phyloP scores from a whole-genome alignment of 768 basidiomycete genomes.

The Boletus insuetus region DNA sequence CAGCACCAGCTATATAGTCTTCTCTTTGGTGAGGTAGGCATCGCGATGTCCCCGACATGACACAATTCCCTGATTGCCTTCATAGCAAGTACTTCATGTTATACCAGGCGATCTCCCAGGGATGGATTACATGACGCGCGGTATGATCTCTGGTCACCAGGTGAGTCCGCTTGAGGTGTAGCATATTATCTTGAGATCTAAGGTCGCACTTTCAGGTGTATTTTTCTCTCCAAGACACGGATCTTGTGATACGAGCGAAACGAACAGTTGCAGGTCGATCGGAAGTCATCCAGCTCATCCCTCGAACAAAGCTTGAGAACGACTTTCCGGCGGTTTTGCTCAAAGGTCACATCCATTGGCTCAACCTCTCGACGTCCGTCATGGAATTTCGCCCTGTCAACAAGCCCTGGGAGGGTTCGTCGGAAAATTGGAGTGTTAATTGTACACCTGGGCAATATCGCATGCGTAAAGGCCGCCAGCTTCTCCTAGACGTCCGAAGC shows the following conservation, averaged over 20 bases:
- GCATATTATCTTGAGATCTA: background rate
- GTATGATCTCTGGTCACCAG: conserved; percentile 15
- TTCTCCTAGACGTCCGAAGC: conserved; percentile 31
- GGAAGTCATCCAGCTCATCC: conserved; percentile 21
- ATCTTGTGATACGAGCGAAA: conserved; percentile 23
- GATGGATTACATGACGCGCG: conserved; percentile 23
- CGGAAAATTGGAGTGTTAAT: conserved; percentile 26
- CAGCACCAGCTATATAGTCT: conserved; percentile 14
- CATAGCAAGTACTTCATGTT: conserved; percentile 11
- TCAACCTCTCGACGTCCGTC: conserved; percentile 19
- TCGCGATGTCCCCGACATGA: no score
- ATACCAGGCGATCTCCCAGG: conserved; percentile 19
- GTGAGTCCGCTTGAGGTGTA: conserved; percentile 3
- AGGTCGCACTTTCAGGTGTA: conserved; percentile 12
- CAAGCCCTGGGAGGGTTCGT: conserved; percentile 23
- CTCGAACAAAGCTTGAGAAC: conserved; percentile 15
- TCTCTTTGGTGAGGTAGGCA: conserved; percentile 37
- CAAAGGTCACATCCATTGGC: conserved; percentile 28
- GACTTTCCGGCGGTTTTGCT: conserved; percentile 30
- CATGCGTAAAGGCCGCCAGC: conserved; percentile 3
- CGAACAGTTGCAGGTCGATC: background rate
- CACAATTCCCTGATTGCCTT: background rate
- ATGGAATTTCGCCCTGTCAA: conserved; percentile 30
- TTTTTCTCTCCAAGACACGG: conserved; percentile 17
- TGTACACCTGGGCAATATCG: conserved; percentile 5